Percentiles rank a stretch among this genome's conserved stretches.
phyloP scores from a whole-genome alignment of 2,329 filamentous ascomycete species.

The Aspergillus costaricaensis region DNA sequence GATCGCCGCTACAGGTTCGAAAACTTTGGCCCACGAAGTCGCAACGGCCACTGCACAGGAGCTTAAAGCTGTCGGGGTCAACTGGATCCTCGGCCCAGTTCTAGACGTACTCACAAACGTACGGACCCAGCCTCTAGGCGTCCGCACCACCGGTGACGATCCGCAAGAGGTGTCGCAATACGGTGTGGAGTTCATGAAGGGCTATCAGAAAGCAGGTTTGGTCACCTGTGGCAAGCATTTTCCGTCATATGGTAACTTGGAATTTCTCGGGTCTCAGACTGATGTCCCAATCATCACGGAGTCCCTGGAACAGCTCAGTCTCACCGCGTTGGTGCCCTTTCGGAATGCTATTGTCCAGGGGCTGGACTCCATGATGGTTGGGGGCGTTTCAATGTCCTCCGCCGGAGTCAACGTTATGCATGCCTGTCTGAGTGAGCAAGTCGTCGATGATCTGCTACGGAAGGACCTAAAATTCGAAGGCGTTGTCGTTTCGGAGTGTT shows the following conservation, averaged over 20 bases:
- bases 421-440: slow-evolving; percentile 87
- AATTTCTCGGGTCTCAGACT: slow-evolving; percentile 85
- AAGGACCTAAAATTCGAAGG: slow-evolving; percentile 86
- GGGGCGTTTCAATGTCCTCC: slow-evolving; percentile 89
- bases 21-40: slow-evolving; percentile 81
- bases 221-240: slow-evolving; percentile 95
- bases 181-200: slow-evolving; percentile 85
- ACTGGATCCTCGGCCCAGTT: slow-evolving; percentile 91
- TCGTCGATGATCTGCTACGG: slow-evolving; percentile 86
- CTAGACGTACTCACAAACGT: slow-evolving; percentile 93
- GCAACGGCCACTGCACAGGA: slow-evolving; percentile 93
- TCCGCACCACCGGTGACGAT: slow-evolving; percentile 87
- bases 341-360: slow-evolving; percentile 84
- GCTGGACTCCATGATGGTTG: slow-evolving; percentile 92
- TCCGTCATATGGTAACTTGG: slow-evolving; percentile 91
- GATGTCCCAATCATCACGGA: slow-evolving; percentile 96
- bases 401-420: slow-evolving; percentile 93
- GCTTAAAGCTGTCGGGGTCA: slow-evolving; percentile 88
- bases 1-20: slow-evolving; percentile 85
- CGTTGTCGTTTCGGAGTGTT: slow-evolving; percentile 89
- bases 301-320: slow-evolving; percentile 84
- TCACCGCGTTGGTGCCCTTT: slow-evolving; percentile 91
- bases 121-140: slow-evolving; percentile 84
- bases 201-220: slow-evolving; percentile 87
- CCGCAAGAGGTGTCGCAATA: slow-evolving; percentile 94